A percentile compares a stretch with the other conserved stretches of the same genome.
Conservation (phyloP, 129 eudicot genomes). For the Scalesia atractyloides region DNA sequence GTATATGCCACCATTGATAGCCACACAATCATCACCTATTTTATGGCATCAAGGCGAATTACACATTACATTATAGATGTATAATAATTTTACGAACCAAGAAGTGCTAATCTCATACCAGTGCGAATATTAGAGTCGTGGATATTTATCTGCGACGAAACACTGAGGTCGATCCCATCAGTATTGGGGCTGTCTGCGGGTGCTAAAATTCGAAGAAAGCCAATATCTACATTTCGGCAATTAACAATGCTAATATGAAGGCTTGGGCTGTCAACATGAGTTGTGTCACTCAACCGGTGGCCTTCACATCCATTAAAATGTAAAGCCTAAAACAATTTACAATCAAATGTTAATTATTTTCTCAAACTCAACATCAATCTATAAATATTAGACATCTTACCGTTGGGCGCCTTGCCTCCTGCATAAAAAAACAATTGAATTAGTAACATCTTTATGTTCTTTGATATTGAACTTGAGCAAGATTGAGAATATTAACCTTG, state of each 20-base stretch:
- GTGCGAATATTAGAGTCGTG: conserved; percentile 27
- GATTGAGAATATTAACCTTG: neutral
- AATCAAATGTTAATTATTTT: neutral
- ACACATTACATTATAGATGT: neutral
- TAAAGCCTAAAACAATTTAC: conserved; percentile 34
- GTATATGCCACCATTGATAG: conserved; percentile 38
- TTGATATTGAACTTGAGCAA: neutral
- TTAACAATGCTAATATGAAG: conserved; percentile 29
- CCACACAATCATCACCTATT: conserved; percentile 55
- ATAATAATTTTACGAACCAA: neutral
- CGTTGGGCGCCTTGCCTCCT: conserved; percentile 6
- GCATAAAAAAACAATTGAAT: neutral
- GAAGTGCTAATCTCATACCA: conserved; percentile 28
- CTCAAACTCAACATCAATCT: neutral
- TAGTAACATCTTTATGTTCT: neutral
- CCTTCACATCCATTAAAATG: conserved; percentile 35
- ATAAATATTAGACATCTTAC: conserved; percentile 3
- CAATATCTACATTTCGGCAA: conserved; percentile 23
- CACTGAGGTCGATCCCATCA: conserved; percentile 44
- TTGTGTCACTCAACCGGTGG: conserved; percentile 38
- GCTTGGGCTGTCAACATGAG: conserved; percentile 31
- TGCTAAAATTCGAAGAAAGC: conserved; percentile 26
- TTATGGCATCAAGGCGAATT: neutral
- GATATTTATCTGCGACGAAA: conserved; percentile 27
- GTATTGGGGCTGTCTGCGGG: conserved; percentile 49